A percentile compares a stretch with the other conserved stretches of the same genome.
Conservation (phyloP, 2,329 filamentous ascomycete genomes). For the Monosporascus sp. region DNA sequence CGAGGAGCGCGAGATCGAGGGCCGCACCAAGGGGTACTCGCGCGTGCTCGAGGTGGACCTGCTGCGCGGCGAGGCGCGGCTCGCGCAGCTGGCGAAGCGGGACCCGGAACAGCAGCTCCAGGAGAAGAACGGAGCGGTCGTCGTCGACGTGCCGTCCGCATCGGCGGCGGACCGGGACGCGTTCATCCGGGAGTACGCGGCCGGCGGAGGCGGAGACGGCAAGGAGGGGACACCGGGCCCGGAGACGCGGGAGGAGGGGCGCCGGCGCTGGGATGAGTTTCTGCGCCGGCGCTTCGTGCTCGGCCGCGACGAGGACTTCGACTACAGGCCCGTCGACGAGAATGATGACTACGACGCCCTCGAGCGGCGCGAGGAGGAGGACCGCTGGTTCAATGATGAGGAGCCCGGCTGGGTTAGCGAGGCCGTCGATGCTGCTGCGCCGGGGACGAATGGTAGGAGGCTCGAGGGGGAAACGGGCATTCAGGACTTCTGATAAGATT, state of each 20-base stretch:
- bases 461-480: slow-evolving; percentile 60
- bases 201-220: slow-evolving; percentile 57
- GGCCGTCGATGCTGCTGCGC: slow-evolving; percentile 15
- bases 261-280: slow-evolving; percentile 63
- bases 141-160: slow-evolving; percentile 9
- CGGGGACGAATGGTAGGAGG: slow-evolving; percentile 14
- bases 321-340: slow-evolving; percentile 65
- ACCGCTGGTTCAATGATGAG: slow-evolving; percentile 76
- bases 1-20: slow-evolving; percentile 68
- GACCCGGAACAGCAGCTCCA: slow-evolving; percentile 9
- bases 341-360: slow-evolving; percentile 66
- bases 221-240: slow-evolving; percentile 40
- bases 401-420: slow-evolving; percentile 60
- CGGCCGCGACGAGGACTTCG: slow-evolving; percentile 72
- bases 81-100: slow-evolving; percentile 46
- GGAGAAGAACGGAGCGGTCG: neutral
- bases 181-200: slow-evolving; percentile 17
- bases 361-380: slow-evolving; percentile 57
- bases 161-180: slow-evolving; percentile 11
- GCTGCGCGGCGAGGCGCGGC: slow-evolving; percentile 68
- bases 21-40: slow-evolving; percentile 69
- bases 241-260: slow-evolving; percentile 59
- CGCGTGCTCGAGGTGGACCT: slow-evolving; percentile 74
- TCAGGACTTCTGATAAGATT: slow-evolving; percentile 56
- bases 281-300: slow-evolving; percentile 69